A percentile compares a stretch with the other conserved stretches of the same genome.
Evolutionary conservation across 768 basidiomycete genomes (phyloP).

Genomic region (Xerocomellus intermedius): DNA sequence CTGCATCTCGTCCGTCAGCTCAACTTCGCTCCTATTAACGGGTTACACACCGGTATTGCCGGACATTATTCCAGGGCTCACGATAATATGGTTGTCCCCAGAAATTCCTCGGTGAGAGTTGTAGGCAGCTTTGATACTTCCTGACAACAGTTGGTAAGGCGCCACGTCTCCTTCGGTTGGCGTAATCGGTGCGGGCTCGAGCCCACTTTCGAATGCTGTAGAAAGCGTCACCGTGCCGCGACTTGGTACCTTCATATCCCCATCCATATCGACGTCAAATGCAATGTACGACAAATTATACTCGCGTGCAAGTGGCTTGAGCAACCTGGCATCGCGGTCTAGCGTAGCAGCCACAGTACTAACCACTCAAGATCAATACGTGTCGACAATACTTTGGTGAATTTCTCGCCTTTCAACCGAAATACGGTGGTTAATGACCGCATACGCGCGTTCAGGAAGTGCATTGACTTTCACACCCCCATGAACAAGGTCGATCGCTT

Average conservation of each 20-base stretch:
- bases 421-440: slow-evolving; percentile 72
- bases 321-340: slow-evolving; percentile 44
- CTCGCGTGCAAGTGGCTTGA: slow-evolving; percentile 42
- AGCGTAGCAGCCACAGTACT: slow-evolving; percentile 43
- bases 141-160: slow-evolving; percentile 53
- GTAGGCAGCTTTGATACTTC: slow-evolving; percentile 62
- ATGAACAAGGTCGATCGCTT: slow-evolving; percentile 71
- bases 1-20: slow-evolving; percentile 20
- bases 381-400: not conserved
- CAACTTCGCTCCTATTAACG: not conserved
- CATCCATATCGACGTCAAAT: slow-evolving; percentile 47
- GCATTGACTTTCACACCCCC: slow-evolving; percentile 76
- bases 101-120: slow-evolving; percentile 43
- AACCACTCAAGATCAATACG: not conserved
- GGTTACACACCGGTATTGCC: slow-evolving; percentile 46
- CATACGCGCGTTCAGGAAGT: slow-evolving; percentile 70
- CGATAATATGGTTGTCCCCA: slow-evolving; percentile 39
- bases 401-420: slow-evolving; percentile 51
- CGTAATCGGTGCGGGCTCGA: slow-evolving; percentile 72
- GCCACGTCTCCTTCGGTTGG: slow-evolving; percentile 32
- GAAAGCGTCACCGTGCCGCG: slow-evolving; percentile 50
- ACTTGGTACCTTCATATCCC: slow-evolving; percentile 29
- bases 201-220: slow-evolving; percentile 42
- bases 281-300: slow-evolving; percentile 60
- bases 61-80: slow-evolving; percentile 54